Conservation (phyloP, 441 rosid genomes). For the Mallotus japonicus region DNA sequence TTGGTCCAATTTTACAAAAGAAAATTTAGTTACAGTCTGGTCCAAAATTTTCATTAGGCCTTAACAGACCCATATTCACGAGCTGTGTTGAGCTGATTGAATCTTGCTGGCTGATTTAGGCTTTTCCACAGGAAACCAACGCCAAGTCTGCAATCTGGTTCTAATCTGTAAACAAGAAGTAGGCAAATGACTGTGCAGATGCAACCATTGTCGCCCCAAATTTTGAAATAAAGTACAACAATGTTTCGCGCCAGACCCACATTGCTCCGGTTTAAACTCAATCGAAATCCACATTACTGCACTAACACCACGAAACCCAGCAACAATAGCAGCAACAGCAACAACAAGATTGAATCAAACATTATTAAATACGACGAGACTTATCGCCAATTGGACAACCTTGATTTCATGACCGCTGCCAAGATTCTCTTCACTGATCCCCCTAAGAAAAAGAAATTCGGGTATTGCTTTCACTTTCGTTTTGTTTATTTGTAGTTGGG, state of each 20-base stretch:
- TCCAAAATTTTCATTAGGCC: too few species aligned
- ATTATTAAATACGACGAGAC: conserved; percentile 44
- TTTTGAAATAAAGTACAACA: conserved; percentile 2
- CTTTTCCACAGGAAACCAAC: too few species aligned
- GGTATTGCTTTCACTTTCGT: conserved; percentile 36
- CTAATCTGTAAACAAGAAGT: too few species aligned
- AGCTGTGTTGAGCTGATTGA: too few species aligned
- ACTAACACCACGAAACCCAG: conserved; percentile 23
- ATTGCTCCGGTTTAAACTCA: conserved; percentile 30
- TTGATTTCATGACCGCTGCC: conserved; percentile 67
- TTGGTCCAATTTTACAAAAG: too few species aligned
- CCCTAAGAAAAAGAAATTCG: conserved; percentile 58
- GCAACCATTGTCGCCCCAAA: too few species aligned
- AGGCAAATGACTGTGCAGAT: too few species aligned
- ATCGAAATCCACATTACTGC: conserved; percentile 32
- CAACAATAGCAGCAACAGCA: conserved; percentile 17
- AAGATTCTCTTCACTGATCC: conserved; percentile 61
- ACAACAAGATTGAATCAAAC: conserved; percentile 39
- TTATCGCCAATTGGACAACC: conserved; percentile 57
- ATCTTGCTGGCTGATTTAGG: too few species aligned
- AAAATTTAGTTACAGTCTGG: too few species aligned
- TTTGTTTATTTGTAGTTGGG: not conserved
- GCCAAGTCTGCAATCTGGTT: too few species aligned
- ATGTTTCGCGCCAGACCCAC: conserved; percentile 45
- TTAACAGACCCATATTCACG: too few species aligned